Percentiles rank a stretch among this genome's conserved stretches.
These are phyloP conservation scores for Blastocladiella britannica DNA, from an alignment of 192 early-diverging fungal genomes.

Conservation along the genomic window DNA sequence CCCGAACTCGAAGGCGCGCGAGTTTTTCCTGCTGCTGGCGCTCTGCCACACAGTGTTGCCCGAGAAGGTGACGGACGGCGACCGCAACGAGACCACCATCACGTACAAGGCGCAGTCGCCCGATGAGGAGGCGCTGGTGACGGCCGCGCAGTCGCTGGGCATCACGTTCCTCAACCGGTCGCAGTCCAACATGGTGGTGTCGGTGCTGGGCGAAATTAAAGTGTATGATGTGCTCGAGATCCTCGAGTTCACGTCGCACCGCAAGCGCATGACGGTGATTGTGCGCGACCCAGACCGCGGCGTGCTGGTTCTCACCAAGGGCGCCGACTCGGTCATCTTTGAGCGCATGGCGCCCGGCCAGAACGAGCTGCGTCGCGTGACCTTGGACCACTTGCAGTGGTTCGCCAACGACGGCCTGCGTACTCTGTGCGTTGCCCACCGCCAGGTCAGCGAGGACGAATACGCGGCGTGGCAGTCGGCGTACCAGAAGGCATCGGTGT, in stretches of 20 bases:
- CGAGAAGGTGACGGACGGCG: conserved; percentile 27
- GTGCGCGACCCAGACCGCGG: conserved; percentile 47
- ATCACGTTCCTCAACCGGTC: conserved; percentile 62
- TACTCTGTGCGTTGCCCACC: conserved; percentile 69
- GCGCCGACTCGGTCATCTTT: conserved; percentile 72
- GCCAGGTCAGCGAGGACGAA: conserved; percentile 43
- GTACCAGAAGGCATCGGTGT: conserved; percentile 48
- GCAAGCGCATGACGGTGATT: conserved; percentile 92
- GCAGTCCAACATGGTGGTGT: conserved; percentile 38
- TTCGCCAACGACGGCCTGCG: conserved; percentile 74
- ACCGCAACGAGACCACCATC: conserved; percentile 23
- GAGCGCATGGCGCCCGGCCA: conserved; percentile 21
- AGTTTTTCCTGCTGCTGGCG: conserved; percentile 69
- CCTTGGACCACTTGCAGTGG: conserved; percentile 41
- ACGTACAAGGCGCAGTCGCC: conserved; percentile 86
- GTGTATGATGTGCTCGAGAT: conserved; percentile 43
- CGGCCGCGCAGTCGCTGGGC: conserved; percentile 62
- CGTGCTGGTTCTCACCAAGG: conserved; percentile 73
- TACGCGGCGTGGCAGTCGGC: conserved; percentile 54
- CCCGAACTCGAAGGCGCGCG: conserved; percentile 27
- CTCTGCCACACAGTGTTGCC: conserved; percentile 79
- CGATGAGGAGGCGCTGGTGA: conserved; percentile 81
- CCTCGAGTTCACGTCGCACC: conserved; percentile 81
- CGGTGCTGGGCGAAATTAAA: conserved; percentile 51
- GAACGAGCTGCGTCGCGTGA: conserved; percentile 21